Conservation (phyloP, 805 yeast species). For the Clavispora fructus region DNA sequence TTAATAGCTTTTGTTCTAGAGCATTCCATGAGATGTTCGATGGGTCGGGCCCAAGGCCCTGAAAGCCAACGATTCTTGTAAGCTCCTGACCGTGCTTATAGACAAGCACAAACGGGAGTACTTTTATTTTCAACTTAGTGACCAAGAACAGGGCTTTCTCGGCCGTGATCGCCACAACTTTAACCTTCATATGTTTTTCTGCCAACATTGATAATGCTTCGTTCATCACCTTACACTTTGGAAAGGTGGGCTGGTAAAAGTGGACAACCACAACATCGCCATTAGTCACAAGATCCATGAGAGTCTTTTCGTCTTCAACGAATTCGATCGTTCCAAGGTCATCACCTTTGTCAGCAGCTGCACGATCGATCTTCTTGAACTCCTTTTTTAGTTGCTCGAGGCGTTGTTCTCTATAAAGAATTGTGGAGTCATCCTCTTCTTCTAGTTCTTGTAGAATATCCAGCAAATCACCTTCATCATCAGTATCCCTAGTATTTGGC, state of each 20-base stretch:
- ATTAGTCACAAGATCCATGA: constrained; percentile 47
- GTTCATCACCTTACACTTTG: constrained; percentile 58
- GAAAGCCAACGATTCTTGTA: constrained; percentile 64
- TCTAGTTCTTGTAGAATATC: constrained; percentile 42
- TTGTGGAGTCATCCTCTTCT: constrained; percentile 36
- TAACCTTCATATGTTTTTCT: constrained; percentile 50
- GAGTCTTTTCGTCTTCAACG: constrained; percentile 47
- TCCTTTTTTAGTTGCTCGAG: constrained; percentile 50
- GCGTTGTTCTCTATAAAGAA: constrained; percentile 57
- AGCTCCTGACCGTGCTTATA: constrained; percentile 58
- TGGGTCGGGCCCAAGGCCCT: constrained; percentile 44
- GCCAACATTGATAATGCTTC: constrained; percentile 42
- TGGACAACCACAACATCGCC: constrained; percentile 42
- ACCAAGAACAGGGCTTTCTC: constrained; percentile 69
- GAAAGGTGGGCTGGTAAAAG: constrained; percentile 57
- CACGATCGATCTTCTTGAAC: constrained; percentile 29
- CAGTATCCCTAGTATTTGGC: constrained; percentile 10
- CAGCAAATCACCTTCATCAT: constrained; percentile 40
- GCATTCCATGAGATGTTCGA: constrained; percentile 43
- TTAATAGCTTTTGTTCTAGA: constrained; percentile 38
- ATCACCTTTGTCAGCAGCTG: constrained; percentile 22
- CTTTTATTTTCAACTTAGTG: constrained; percentile 54
- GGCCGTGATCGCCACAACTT: constrained; percentile 53
- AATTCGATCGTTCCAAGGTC: constrained; percentile 29
- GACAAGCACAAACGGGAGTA: constrained; percentile 65